Evolutionary conservation across 768 basidiomycete genomes (phyloP), one percentile per base, ranked within the genome.

Genomic region (Pulveroboletus sp.): DNA sequence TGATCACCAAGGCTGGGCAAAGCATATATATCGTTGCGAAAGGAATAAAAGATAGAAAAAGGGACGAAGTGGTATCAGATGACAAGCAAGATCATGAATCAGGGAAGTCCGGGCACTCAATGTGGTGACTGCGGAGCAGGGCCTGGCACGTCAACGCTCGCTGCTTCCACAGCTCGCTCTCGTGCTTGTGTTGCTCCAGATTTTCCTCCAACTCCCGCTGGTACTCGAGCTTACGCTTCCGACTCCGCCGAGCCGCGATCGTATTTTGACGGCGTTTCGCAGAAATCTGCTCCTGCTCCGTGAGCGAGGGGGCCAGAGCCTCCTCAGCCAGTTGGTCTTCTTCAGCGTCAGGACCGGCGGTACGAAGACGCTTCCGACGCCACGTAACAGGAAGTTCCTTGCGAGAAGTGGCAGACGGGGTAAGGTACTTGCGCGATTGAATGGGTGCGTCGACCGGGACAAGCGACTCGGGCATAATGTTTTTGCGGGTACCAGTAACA

Each of bases 211-310:
- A 71, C 47, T 79, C 75, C 45, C 79, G 74, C 56, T 85, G 77
- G 54, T 91, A 80, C 61, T 80, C 77, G 34, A 83, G 66, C 73
- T 90, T 92, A 49, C 87, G 77, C 72, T 79, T 79, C 17, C 92
- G 77, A 61, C 83, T 86, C 25, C 86, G 79, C 2, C 92, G 80
- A 6, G 93, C 93, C 0, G 92, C 91, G 5, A 92, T 68, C 3
- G 92, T 93, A 57, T 95, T 95, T 69, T 85, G 82, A 9, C 84
- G 76, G 25, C 92, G 80, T 73, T 92, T 93, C 36, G 77, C 78
- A 58, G 82, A 85, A 54, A 88, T 87, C 56, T 84, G 83, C 61
- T 85, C 80, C 58, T 81, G 71, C 57, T 81, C 81, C 1, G 77
- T 75, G 3, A 75, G 68, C 0, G 76, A 71, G 12, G 78, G 73